Evolutionary conservation across 805 yeast species (phyloP), one percentile per base, ranked within the genome.

Genomic region (Pichia eremophila): DNA sequence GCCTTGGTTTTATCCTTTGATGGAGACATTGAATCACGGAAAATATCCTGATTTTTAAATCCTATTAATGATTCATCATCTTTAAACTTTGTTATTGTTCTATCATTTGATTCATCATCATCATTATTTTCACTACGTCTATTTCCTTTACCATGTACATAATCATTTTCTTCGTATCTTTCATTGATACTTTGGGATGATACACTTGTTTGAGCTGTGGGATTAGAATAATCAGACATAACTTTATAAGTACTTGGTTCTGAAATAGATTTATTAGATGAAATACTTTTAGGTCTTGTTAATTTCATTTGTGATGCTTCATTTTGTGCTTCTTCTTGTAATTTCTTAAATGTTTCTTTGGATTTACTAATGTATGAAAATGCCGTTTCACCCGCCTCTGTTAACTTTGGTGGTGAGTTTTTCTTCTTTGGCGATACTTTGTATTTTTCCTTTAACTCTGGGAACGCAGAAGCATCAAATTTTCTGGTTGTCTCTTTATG

Each of bases 31-130:
- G 70, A 64, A 40, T 68, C 65, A 53, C 67, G 62, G 46, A 69
- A 57, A 35, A 66, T 69, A 28, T 59, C 59, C 64, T 63, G 63
- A 51, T 66, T 67, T 25, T 72, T 77, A 58, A 73, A 63, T 28
- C 76, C 65, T 45, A 3, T 22, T 1, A 72, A 72, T 17, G 64
- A 60, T 14, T 34, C 12, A 5, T 34, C 36, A 34, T 34, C 17
- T 34, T 3, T 34, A 14, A 18, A 15, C 7, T 34, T 34, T 12
- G 36, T 34, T 15, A 34, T 3, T 4, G 36, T 34, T 34, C 12
- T 34, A 15, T 34, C 17, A 34, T 10, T 10, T 14, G 36, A 34
- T 8, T 15, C 36, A 5, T 34, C 32, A 2, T 39, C 32, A 25
- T 39, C 32, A 17, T 17, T 39, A 12, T 10, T n/a, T n/a, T 27